phyloP scores from a whole-genome alignment of 2,329 filamentous ascomycete species.

The Alternaria sp. region DNA sequence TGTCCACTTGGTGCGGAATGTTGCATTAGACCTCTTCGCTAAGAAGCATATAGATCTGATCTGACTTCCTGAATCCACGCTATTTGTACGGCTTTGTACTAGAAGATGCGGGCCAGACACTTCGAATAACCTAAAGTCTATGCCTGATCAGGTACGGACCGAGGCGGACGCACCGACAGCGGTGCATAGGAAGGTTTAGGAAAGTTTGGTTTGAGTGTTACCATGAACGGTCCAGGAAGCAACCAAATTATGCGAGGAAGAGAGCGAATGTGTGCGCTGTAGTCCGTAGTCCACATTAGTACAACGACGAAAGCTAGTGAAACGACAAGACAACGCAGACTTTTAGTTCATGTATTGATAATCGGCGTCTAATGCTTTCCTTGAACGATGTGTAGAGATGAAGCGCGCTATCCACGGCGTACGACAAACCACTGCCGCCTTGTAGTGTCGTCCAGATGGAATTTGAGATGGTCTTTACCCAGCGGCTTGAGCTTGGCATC shows the following conservation, averaged over 20 bases:
- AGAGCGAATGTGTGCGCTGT: neutral
- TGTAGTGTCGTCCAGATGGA: constrained; percentile 15
- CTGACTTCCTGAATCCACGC: neutral
- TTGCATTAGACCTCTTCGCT: neutral
- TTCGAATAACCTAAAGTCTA: neutral
- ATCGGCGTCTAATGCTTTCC: neutral
- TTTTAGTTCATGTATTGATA: neutral
- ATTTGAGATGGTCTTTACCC: constrained; percentile 10
- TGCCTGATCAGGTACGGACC: neutral
- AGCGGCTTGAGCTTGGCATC: constrained; percentile 22
- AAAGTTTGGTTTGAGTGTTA: neutral
- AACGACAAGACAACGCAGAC: neutral
- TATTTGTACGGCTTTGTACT: neutral
- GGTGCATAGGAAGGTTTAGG: neutral
- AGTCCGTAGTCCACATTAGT: neutral
- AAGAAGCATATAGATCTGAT: neutral
- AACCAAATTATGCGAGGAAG: neutral
- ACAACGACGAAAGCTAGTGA: neutral
- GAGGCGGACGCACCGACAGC: neutral
- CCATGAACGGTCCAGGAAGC: neutral
- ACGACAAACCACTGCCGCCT: constrained; percentile 32
- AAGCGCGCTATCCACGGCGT: constrained; percentile 21
- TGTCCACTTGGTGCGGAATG: constrained; percentile 13
- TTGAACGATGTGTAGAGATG: neutral
- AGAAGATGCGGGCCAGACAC: neutral